Evolutionary conservation across 2,329 filamentous ascomycete genomes (phyloP).

Genomic region (Fusarium marasasianum): DNA sequence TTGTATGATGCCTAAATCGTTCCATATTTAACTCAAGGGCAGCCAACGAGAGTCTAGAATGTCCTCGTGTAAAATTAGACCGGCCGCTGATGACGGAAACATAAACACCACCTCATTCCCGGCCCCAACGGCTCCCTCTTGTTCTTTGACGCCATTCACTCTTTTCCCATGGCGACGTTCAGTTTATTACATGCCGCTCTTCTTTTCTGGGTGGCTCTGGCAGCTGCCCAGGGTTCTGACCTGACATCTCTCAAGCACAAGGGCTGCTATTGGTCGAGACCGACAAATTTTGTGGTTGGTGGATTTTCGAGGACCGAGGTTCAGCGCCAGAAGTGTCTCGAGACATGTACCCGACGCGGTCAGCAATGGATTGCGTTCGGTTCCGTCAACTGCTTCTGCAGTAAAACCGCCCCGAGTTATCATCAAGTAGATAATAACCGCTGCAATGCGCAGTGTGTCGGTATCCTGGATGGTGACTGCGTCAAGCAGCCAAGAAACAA

Average conservation of each 20-base stretch:
- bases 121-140: neutral
- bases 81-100: neutral
- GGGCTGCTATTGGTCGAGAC: neutral
- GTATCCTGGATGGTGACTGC: neutral
- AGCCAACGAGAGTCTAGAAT: neutral
- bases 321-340: neutral
- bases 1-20: slow-evolving; percentile 8
- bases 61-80: neutral
- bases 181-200: neutral
- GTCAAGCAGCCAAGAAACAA: neutral
- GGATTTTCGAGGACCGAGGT: neutral
- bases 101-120: slow-evolving; percentile 17
- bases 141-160: neutral
- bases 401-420: neutral
- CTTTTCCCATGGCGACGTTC: slow-evolving; percentile 8
- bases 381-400: neutral
- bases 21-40: neutral
- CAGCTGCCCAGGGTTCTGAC: neutral
- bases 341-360: neutral
- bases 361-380: neutral
- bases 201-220: slow-evolving; percentile 9
- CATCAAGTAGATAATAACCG: neutral
- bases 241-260: neutral
- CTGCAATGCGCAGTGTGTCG: neutral
- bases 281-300: neutral